Base-by-base conservation (phyloP, 768 basidiomycete species). In the Lactarius indigo region DNA sequence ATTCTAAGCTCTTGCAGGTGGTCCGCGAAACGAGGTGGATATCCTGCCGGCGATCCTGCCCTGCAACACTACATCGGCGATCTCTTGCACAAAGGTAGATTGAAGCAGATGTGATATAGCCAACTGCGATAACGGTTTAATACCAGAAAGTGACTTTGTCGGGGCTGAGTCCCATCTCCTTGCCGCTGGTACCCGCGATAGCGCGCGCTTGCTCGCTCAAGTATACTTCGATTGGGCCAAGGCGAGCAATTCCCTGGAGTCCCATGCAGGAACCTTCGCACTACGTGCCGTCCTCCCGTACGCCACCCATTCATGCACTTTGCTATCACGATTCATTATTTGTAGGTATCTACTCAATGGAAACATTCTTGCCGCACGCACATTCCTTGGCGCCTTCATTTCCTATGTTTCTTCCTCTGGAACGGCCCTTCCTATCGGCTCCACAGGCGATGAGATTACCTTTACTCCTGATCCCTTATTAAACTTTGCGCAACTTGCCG, bases 1-100 rank as follows among this genome's bases (percentile, higher is more conserved):
- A 69, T 68, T 50, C 65, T 59, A 44, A 69, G 64, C 55, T 64
- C 62, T 42, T 64, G 59, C 73, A 96, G 95, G 54, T 99, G 96
- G 96, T 88, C 92, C 55, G 83, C 87, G 15, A 91, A 89, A 74
- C 82, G 84, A 70, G 88, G 91, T 8, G 73, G 83, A n/a, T 88
- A 84, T 75, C 92, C 95, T 10, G 86, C 88, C 30, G 97, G 97
- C 20, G 97, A 99, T 79, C 87, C 89, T 37, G 86, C 84, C 64
- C 79, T 99, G 59, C 94, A 94, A 55, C 88, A 93, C 67, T 98
- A 98, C 75, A 78, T 97, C 57, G 97, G 95, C 5, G 90, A 96
- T 75, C 78, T 97, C 35, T 81, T 94, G 8, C 89, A 85, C 77
- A 95, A 93, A 83, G 93, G 94, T 88, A 62, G 42, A 75, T 63